These are phyloP conservation scores for Hamamelis virginiana DNA, from an alignment of 164 flowering plant genomes.

Conservation along the genomic window DNA sequence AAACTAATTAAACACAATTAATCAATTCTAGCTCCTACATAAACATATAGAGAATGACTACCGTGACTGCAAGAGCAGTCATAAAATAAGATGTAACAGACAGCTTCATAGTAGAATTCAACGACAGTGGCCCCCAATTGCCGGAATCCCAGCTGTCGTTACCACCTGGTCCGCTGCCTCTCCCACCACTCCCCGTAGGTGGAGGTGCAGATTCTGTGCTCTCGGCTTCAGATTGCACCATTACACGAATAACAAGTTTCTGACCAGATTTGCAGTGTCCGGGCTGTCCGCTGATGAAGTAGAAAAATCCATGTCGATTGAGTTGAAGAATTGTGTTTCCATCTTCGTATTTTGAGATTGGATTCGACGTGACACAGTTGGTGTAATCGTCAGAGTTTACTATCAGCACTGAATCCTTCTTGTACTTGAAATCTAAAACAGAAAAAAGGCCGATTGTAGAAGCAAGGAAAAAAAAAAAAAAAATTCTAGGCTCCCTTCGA, in stretches of 20 bases:
- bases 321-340: conserved; percentile 42
- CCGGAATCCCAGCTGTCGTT: conserved; percentile 9
- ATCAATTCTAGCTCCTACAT: conserved; percentile 8
- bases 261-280: conserved; percentile 49
- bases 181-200: conserved; percentile 5
- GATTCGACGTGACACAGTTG: conserved; percentile 32
- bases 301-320: conserved; percentile 50
- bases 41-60: conserved; percentile 28
- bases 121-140: conserved; percentile 10
- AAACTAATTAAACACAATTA: neutral
- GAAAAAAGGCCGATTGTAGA: neutral
- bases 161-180: conserved; percentile 11
- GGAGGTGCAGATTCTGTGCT: conserved; percentile 27
- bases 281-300: conserved; percentile 52
- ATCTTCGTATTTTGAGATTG: conserved; percentile 33
- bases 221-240: conserved; percentile 32
- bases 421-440: conserved; percentile 53
- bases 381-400: conserved; percentile 43
- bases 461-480: neutral
- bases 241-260: conserved; percentile 42
- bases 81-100: conserved; percentile 26
- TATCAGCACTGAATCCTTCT: conserved; percentile 54
- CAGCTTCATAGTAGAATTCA: conserved; percentile 29
- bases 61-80: conserved; percentile 27
- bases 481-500: neutral